Percentiles rank a stretch among this genome's conserved stretches.
Evolutionary conservation across 2,329 filamentous ascomycete genomes (phyloP).

Genomic region (Aureobasidium sp.): DNA sequence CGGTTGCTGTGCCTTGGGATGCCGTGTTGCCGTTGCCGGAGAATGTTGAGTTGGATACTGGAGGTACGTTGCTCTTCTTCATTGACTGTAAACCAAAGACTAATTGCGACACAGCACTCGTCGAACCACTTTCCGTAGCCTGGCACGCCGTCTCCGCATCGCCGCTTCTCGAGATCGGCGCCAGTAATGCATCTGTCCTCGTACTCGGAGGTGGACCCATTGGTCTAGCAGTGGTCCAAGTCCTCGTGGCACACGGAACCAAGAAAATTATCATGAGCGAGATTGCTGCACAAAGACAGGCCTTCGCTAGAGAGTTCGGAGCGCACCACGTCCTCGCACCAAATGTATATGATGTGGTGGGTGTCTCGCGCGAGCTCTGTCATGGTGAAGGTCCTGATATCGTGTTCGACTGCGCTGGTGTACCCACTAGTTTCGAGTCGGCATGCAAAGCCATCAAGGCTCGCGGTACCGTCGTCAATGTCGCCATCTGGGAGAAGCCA

Average conservation of each 20-base stretch:
- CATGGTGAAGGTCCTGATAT: constrained; percentile 14
- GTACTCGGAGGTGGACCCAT: constrained; percentile 51
- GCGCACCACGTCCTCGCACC: constrained; percentile 16
- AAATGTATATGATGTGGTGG: constrained; percentile 5
- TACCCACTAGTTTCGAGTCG: constrained; percentile 15
- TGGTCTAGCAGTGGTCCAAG: constrained; percentile 51
- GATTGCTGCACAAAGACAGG: constrained; percentile 24
- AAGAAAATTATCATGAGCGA: constrained; percentile 52
- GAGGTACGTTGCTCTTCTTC: constrained; percentile 9
- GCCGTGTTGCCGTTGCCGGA: constrained; percentile 45
- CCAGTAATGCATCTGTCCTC: background rate
- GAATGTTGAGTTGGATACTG: constrained; percentile 45
- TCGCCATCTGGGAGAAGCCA: constrained; percentile 18
- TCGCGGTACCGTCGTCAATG: constrained; percentile 18
- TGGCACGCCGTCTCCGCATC: constrained; percentile 54
- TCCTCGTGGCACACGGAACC: constrained; percentile 46
- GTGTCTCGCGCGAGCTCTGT: constrained; percentile 7
- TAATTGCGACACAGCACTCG: constrained; percentile 36
- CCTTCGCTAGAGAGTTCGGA: constrained; percentile 13
- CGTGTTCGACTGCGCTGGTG: constrained; percentile 16
- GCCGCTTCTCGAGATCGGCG: constrained; percentile 28
- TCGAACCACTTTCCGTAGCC: constrained; percentile 56
- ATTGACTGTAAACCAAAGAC: background rate
- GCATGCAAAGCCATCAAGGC: constrained; percentile 15
- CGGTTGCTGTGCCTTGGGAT: constrained; percentile 42